Conservation (phyloP, 1,284 basidiomycete genomes). For the Paramarasmius palmivorus region DNA sequence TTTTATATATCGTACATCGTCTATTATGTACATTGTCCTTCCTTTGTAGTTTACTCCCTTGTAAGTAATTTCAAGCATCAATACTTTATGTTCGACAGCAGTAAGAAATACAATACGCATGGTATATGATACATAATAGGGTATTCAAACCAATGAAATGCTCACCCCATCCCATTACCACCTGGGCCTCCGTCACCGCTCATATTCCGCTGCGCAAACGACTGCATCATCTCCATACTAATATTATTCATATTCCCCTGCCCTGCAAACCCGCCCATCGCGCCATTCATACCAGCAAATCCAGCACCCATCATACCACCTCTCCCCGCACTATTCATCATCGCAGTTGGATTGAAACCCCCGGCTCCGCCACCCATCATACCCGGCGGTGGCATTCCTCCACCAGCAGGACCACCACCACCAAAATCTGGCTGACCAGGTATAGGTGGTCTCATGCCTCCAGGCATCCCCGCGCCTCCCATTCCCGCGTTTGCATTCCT, state of each 20-base stretch:
- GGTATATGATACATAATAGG: no score
- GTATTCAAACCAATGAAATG: no score
- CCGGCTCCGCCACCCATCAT: neutral
- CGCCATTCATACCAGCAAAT: neutral
- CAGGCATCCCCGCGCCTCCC: neutral
- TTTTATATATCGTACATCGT: no score
- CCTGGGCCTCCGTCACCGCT: neutral
- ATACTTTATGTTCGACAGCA: no score
- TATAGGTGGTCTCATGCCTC: no score
- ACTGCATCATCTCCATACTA: constrained; percentile 5
- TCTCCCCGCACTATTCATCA: neutral
- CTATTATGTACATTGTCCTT: no score
- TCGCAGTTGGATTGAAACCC: neutral
- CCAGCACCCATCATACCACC: neutral
- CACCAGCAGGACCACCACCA: neutral
- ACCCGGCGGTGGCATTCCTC: neutral
- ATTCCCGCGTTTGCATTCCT: neutral
- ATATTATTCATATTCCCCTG: neutral
- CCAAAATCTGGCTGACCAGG: no score
- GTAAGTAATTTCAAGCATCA: no score
- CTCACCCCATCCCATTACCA: no score
- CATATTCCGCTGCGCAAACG: neutral
- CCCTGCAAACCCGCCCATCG: neutral
- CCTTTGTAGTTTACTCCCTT: no score
- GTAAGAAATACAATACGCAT: no score